Evolutionary conservation across 2,329 filamentous ascomycete genomes (phyloP), one percentile per base, ranked within the genome.

Genomic region (Raffaelea arxii): DNA sequence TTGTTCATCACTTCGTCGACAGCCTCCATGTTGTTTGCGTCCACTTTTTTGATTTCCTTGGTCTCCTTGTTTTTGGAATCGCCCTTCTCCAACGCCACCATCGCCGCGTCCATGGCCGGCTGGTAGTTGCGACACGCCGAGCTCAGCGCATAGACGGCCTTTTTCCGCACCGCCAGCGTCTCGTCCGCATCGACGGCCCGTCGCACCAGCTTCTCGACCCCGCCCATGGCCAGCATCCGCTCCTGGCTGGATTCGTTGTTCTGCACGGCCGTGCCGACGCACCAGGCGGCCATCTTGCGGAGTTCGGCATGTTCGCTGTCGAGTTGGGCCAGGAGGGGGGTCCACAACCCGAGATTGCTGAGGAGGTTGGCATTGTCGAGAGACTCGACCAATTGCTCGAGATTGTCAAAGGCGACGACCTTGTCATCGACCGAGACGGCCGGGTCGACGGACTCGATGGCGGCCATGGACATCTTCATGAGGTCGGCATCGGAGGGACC

Each of bases 321-420:
- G 14, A 98, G 71, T 52, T 84, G 78, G 9, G 72, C 66, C 11
- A 96, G 70, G 35, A 98, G 71, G 10, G 87, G 87, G 11, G 77
- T 75, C 92, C 92, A 98, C 25, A 97, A 73, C 6, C 76, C 75
- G 19, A 96, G 69, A 24, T 77, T 77, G 54, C 81, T 81, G 56
- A 98, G 77, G 67, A 96, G 94, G 71, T 97, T 98, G 49, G 92
- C 91, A 64, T 98, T 98, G 72, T 98, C 92, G 56, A 97, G 80
- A 52, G 78, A 81, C 70, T 96, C 89, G 58, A 96, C 84, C 49
- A 95, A 72, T 65, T 94, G 87, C 69, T 95, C 90, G 52, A 96
- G 84, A 68, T 96, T 95, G 75, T 95, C 90, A 65, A 94, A 94
- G 32, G 90, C 90, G 48, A 82, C 77, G 46, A 94, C 67, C 63